Percentiles rank a stretch among this genome's conserved stretches.
phyloP scores from a whole-genome alignment of 2,329 filamentous ascomycete species.

The Cytospora schulzeri region DNA sequence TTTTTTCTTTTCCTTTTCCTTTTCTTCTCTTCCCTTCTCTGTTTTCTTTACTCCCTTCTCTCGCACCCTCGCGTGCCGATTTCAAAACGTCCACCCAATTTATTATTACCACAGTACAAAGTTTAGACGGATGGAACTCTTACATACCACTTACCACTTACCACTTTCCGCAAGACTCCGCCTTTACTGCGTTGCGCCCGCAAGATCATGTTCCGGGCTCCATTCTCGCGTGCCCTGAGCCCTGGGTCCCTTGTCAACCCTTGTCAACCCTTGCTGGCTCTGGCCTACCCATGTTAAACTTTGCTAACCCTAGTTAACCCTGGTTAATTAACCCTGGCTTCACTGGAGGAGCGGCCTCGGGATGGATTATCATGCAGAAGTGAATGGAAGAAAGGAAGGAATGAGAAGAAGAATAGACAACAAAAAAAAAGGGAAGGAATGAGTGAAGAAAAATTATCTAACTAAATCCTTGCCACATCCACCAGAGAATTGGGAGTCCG shows the following conservation, averaged over 20 bases:
- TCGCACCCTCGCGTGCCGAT: neutral
- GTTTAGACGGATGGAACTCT: neutral
- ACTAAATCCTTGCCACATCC: neutral
- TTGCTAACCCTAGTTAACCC: neutral
- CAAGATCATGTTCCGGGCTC: neutral
- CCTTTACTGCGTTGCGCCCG: neutral
- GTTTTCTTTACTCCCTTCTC: neutral
- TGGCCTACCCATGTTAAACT: neutral
- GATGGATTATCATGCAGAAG: neutral
- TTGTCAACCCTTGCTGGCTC: neutral
- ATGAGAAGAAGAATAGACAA: neutral
- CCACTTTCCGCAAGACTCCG: neutral
- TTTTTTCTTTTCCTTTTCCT: too few relatives aligned
- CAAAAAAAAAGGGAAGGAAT: neutral
- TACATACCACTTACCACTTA: neutral
- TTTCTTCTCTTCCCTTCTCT: neutral
- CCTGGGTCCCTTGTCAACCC: neutral
- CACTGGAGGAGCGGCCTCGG: neutral
- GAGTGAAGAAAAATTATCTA: too few relatives aligned
- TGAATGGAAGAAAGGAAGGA: neutral
- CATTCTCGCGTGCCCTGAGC: slow-evolving; percentile 1
- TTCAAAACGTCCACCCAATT: neutral
- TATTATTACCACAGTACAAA: slow-evolving; percentile 1
- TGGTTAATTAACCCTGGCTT: neutral
- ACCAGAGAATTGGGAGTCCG: neutral